Base-by-base conservation (phyloP, 495 filamentous ascomycete species). In the Schizothecium vesticola region DNA sequence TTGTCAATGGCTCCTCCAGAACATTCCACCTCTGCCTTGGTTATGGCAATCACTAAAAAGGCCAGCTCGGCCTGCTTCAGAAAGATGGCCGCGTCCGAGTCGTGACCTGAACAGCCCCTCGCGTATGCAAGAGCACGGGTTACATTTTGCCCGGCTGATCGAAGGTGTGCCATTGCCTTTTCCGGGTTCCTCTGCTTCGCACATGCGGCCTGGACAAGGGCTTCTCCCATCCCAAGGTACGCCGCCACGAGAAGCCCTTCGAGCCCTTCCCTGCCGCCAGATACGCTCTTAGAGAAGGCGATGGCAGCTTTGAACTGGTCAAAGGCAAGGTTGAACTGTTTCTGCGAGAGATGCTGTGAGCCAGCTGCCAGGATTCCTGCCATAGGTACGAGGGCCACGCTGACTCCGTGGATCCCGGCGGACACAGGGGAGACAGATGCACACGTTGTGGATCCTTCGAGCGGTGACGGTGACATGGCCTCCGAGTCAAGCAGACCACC, bases 41-140 rank as follows among this genome's bases (percentile, higher is more conserved):
- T 64, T 12, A 64, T 64, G 19, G 61, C 61, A 23, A 64, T 23
- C 10, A 64, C 61, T 22, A 64, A 10, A 19, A 56, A 64, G 3
- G 23, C n/a, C 16, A 64, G 36, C 61, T 64, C 61, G 19, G 43
- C 61, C 29, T 55, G 29, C 33, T 63, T 63, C 61, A 63, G 22
- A 33, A 23, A 23, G 16, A 63, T 4, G 16, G 36, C 36, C 5
- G 4, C 36, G 11, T 43, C 36, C 16, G 36, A 19, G 16, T 43
- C 36, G 13, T 2, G 4, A 2, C 24, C 21, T 12, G n/a, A 25
- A 33, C 33, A 36, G n/a, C 16, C 22, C 31, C 23, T 63, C 10
- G 61, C 61, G 12, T 33, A 63, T n/a, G 19, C 61, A 9, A 63
- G 9, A 19, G 61, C 61, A 4, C 36, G 29, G 7, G 61, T 63